Conservation (phyloP, 176 grass and related monocot species). For the Oryza nivara region DNA sequence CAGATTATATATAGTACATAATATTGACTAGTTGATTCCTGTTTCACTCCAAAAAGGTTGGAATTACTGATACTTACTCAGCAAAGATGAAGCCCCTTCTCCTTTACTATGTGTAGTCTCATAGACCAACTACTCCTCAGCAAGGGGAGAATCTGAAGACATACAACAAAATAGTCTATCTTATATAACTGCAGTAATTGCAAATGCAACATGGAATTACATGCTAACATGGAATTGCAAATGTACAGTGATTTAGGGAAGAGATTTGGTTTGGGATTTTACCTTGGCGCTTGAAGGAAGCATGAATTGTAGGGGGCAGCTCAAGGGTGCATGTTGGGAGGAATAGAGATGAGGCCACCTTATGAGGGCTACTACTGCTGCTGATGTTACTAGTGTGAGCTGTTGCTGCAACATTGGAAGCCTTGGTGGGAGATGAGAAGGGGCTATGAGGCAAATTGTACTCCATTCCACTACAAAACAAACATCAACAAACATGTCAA, state of each 20-base stretch:
- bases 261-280: slow-evolving; percentile 1
- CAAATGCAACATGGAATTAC: neutral
- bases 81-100: slow-evolving; percentile 30
- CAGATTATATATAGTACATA: slow-evolving; percentile 26
- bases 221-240: neutral
- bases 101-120: slow-evolving; percentile 45
- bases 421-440: slow-evolving; percentile 73
- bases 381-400: slow-evolving; percentile 22
- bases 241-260: neutral
- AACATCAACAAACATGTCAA: slow-evolving; percentile 44
- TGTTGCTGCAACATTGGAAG: slow-evolving; percentile 28
- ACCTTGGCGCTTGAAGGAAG: slow-evolving; percentile 93
- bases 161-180: neutral
- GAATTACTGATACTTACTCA: slow-evolving; percentile 41
- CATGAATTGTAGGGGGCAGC: slow-evolving; percentile 66
- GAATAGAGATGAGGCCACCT: slow-evolving; percentile 61
- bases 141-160: slow-evolving; percentile 67
- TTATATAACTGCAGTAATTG: neutral
- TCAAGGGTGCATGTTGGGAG: slow-evolving; percentile 59
- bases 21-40: slow-evolving; percentile 26
- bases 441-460: slow-evolving; percentile 83
- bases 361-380: slow-evolving; percentile 30
- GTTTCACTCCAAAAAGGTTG: neutral
- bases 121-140: slow-evolving; percentile 82
- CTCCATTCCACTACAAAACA: slow-evolving; percentile 60